A percentile compares a stretch with the other conserved stretches of the same genome.
Conservation (phyloP, 2,329 filamentous ascomycete species). For the Xylariomycetidae sp. region DNA sequence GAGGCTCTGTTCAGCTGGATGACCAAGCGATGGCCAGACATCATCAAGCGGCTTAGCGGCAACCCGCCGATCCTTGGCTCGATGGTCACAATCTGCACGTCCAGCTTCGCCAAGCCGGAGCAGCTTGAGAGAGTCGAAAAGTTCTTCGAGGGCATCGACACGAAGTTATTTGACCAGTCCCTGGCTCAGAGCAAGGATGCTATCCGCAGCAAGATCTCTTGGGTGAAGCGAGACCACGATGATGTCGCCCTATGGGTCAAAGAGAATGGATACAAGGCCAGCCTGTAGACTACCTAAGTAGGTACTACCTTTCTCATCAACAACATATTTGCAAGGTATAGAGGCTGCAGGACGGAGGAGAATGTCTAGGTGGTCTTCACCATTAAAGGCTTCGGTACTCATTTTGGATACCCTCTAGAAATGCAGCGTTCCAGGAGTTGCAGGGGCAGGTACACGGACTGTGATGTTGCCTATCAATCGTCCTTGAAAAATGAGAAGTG, state of each 20-base stretch:
- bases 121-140: slow-evolving; percentile 70
- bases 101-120: slow-evolving; percentile 69
- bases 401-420: too few species aligned
- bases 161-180: slow-evolving; percentile 77
- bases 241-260: slow-evolving; percentile 64
- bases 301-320: not conserved
- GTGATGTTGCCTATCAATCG: too few species aligned
- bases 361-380: too few species aligned
- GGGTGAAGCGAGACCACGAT: slow-evolving; percentile 68
- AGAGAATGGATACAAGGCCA: slow-evolving; percentile 50
- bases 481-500: too few species aligned
- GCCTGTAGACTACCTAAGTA: slow-evolving; percentile 8
- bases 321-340: not conserved
- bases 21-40: slow-evolving; percentile 79
- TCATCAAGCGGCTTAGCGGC: slow-evolving; percentile 78
- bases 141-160: slow-evolving; percentile 80
- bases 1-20: slow-evolving; percentile 78
- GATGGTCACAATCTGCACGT: slow-evolving; percentile 76
- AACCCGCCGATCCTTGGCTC: slow-evolving; percentile 78
- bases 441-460: too few species aligned
- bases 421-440: too few species aligned
- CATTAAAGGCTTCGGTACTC: too few species aligned
- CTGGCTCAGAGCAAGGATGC: slow-evolving; percentile 85
- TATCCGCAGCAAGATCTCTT: slow-evolving; percentile 77
- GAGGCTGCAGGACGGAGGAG: too few species aligned